Evolutionary conservation across 1,284 basidiomycete species (phyloP).

Genomic region (Microbotryum scabiosae): DNA sequence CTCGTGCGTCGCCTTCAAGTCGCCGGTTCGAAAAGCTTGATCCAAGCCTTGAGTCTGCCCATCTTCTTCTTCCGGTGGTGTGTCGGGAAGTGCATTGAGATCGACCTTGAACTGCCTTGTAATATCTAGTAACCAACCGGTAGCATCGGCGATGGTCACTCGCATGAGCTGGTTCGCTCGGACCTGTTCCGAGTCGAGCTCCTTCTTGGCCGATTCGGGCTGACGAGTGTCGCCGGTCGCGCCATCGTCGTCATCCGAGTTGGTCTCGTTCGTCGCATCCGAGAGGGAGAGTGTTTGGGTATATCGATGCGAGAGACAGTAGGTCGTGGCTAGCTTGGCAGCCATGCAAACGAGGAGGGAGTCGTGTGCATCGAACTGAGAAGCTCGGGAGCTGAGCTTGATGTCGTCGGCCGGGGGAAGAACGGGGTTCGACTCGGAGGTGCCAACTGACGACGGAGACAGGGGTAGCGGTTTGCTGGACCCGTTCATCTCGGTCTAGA

Average conservation of each 20-base stretch:
- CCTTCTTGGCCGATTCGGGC: background rate
- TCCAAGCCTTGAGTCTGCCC: too few species aligned
- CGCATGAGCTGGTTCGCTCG: constrained; percentile 1
- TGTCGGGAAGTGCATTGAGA: constrained; percentile 10
- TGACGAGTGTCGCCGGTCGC: background rate
- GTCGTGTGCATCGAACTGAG: constrained; percentile 2
- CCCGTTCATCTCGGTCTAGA: too few species aligned
- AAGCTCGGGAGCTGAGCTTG: too few species aligned
- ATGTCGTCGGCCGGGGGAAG: too few species aligned
- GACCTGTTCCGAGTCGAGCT: constrained; percentile 17
- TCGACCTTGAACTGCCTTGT: constrained; percentile 17
- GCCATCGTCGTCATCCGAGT: background rate
- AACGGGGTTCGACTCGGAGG: too few species aligned
- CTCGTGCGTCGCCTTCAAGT: constrained; percentile 1
- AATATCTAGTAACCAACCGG: constrained; percentile 14
- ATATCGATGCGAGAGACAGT: constrained; percentile 14
- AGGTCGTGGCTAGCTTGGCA: constrained; percentile 14
- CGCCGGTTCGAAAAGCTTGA: too few species aligned
- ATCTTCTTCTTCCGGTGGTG: too few species aligned
- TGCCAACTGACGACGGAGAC: too few species aligned
- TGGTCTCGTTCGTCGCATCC: background rate
- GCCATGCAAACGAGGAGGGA: constrained; percentile 13
- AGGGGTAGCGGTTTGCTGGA: too few species aligned
- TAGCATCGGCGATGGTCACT: background rate
- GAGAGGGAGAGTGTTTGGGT: constrained; percentile 12